Conservation (phyloP, 163 green algal genomes). For the Chlorella variabilis region DNA sequence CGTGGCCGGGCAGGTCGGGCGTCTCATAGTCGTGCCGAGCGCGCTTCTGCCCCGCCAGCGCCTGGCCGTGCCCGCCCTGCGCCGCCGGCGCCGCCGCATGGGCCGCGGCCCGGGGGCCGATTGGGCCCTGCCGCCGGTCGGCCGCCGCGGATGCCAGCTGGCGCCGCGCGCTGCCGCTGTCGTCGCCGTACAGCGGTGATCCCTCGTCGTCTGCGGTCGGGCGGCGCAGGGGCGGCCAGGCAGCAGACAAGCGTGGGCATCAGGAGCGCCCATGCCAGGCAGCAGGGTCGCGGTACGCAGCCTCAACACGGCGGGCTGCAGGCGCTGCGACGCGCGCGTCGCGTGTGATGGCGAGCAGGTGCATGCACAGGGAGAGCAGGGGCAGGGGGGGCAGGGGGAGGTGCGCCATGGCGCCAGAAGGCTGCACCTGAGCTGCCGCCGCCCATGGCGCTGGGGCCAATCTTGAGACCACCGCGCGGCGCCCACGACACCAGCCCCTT, state of each 20-base stretch:
- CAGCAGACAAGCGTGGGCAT: no score
- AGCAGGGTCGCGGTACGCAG: no score
- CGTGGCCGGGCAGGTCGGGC: constrained; percentile 19
- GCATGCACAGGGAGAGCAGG: no score
- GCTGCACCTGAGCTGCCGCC: constrained; percentile 33
- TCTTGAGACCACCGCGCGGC: constrained; percentile 29
- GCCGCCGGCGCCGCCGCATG: not conserved
- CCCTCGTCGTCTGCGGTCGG: constrained; percentile 17
- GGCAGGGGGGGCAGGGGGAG: no score
- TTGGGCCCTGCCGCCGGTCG: constrained; percentile 18
- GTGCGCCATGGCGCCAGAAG: no score
- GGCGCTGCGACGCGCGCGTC: no score
- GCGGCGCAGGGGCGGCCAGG: no score
- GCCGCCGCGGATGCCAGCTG: not conserved
- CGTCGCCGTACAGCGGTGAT: not conserved
- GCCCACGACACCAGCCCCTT: constrained; percentile 31
- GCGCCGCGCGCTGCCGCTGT: not conserved
- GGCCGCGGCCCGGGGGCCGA: not conserved
- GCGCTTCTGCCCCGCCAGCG: constrained; percentile 16
- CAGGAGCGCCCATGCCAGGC: no score
- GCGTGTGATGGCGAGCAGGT: no score
- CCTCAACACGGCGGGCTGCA: no score
- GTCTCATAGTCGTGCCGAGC: constrained; percentile 17
- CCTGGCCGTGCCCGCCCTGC: not conserved
- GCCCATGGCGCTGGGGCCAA: constrained; percentile 18